These are phyloP conservation scores for Cystobasidiopsis lactophilus DNA, from an alignment of 768 basidiomycete genomes.

Conservation along the genomic window DNA sequence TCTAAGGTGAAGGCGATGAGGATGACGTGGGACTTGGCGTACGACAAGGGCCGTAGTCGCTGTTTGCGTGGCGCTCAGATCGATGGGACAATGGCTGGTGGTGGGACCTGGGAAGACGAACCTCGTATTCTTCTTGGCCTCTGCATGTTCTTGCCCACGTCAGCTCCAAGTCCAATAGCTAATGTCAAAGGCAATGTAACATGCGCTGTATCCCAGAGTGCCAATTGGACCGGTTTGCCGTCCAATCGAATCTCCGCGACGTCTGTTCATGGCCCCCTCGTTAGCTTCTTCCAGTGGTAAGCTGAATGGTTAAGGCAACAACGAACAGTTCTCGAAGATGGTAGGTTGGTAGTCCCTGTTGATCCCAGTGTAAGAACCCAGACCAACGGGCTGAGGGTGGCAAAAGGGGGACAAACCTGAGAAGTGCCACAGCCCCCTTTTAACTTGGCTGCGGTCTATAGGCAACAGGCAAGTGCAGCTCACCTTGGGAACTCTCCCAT, in stretches of 20 bases:
- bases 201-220: slow-evolving; percentile 97
- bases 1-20: slow-evolving; percentile 92
- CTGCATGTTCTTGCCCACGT: slow-evolving; percentile 27
- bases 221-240: slow-evolving; percentile 89
- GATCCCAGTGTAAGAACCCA: background rate
- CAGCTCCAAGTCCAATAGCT: no score
- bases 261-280: slow-evolving; percentile 30
- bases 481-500: slow-evolving; percentile 72
- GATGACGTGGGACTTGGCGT: slow-evolving; percentile 96
- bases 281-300: background rate
- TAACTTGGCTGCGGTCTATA: background rate
- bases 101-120: no score
- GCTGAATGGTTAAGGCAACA: background rate
- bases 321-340: slow-evolving; percentile 17
- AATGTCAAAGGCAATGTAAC: slow-evolving; percentile 23
- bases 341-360: slow-evolving; percentile 42
- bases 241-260: slow-evolving; percentile 94
- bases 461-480: background rate
- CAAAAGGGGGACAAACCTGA: background rate
- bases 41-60: slow-evolving; percentile 87
- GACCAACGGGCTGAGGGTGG: background rate
- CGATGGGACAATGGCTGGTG: background rate
- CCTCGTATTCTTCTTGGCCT: slow-evolving; percentile 97
- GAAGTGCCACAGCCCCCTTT: no score
- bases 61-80: slow-evolving; percentile 22